These are phyloP conservation scores for Sicyos edulis DNA, from an alignment of 306 rosid genomes.

Conservation along the genomic window DNA sequence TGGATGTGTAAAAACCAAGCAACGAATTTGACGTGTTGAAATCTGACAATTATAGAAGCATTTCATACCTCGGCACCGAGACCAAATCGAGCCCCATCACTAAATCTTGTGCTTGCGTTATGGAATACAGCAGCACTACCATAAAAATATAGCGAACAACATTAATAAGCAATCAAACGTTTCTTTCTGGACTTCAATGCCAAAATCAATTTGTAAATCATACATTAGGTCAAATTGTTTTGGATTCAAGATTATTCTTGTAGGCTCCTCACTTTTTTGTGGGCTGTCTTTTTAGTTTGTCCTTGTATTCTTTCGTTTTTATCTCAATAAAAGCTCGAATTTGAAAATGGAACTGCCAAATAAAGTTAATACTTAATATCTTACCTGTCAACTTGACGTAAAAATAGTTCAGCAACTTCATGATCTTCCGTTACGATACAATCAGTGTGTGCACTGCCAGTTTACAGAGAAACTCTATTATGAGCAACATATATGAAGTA, in stretches of 20 bases:
- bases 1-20: neutral
- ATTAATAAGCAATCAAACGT: neutral
- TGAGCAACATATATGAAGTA: conserved; percentile 17
- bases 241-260: too few species aligned
- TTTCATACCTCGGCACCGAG: conserved; percentile 85
- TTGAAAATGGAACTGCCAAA: conserved; percentile 10
- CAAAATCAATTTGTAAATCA: too few species aligned
- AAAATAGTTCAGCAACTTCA: conserved; percentile 42
- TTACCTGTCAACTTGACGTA: conserved; percentile 86
- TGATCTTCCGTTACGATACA: conserved; percentile 69
- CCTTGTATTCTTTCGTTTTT: too few species aligned
- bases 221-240: too few species aligned
- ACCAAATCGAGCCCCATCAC: conserved; percentile 96
- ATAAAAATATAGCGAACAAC: conserved; percentile 11
- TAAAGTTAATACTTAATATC: neutral
- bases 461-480: conserved; percentile 1
- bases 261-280: too few species aligned
- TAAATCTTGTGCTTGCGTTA: conserved; percentile 93
- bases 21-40: neutral
- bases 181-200: too few species aligned
- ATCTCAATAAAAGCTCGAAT: too few species aligned
- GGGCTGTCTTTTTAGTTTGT: too few species aligned
- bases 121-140: conserved; percentile 97
- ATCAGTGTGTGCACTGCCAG: conserved; percentile 89
- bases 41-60: neutral